Evolutionary conservation across 352 stramenopile genomes (phyloP).

Genomic region (Globisporangium emineosum): DNA sequence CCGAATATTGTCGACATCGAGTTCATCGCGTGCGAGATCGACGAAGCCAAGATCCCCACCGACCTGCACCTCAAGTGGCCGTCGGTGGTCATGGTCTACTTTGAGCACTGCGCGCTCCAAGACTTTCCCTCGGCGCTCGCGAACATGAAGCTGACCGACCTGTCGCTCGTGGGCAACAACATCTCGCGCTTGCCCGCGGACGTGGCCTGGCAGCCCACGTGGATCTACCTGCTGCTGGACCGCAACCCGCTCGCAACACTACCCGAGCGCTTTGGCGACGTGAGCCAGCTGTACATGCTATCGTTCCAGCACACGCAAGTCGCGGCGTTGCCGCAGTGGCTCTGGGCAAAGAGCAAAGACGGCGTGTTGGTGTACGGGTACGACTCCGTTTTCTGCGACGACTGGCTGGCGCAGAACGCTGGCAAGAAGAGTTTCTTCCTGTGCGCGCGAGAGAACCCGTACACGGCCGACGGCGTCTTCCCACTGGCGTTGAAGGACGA

Average conservation of each 20-base stretch:
- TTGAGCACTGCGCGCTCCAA: conserved; percentile 27
- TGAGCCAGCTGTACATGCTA: background rate
- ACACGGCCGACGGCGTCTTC: conserved; percentile 1
- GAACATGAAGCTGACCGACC: conserved; percentile 22
- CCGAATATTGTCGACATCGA: conserved; percentile 27
- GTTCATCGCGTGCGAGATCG: conserved; percentile 19
- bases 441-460: background rate
- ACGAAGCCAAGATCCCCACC: background rate
- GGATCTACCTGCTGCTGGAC: conserved; percentile 32
- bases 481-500: conserved; percentile 6
- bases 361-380: background rate
- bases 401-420: background rate
- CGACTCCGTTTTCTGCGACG: background rate
- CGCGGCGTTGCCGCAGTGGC: background rate
- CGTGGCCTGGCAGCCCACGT: conserved; percentile 8
- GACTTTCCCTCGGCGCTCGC: conserved; percentile 19
- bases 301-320: conserved; percentile 8
- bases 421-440: background rate
- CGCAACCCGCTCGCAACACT: conserved; percentile 22
- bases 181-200: conserved; percentile 21
- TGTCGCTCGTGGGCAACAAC: conserved; percentile 32
- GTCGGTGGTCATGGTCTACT: conserved; percentile 25
- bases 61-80: conserved; percentile 26
- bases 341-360: background rate
- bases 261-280: conserved; percentile 3